A percentile compares a stretch with the other conserved stretches of the same genome.
phyloP scores from a whole-genome alignment of 179 eudicot species.

The Pouteria campechiana region DNA sequence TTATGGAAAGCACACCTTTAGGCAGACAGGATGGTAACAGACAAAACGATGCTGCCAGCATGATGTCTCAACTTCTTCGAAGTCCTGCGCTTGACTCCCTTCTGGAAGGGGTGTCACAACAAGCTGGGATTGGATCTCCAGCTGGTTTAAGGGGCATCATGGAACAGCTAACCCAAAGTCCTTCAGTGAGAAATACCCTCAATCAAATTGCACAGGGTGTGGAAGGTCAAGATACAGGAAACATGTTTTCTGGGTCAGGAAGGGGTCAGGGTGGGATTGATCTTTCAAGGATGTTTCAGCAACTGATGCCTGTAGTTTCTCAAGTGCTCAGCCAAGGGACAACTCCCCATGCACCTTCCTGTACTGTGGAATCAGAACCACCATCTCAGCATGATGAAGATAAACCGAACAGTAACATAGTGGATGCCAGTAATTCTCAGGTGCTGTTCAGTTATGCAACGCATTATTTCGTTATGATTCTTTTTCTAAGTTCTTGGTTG shows the following conservation, averaged over 20 bases:
- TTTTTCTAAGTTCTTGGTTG: too few species aligned
- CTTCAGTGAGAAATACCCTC: slow-evolving; percentile 72
- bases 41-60: slow-evolving; percentile 41
- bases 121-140: slow-evolving; percentile 77
- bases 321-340: slow-evolving; percentile 63
- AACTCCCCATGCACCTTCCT: slow-evolving; percentile 9
- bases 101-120: slow-evolving; percentile 72
- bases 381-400: slow-evolving; percentile 7
- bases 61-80: slow-evolving; percentile 69
- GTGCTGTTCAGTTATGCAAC: slow-evolving; percentile 16
- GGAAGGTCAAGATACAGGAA: slow-evolving; percentile 43
- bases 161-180: slow-evolving; percentile 69
- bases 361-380: slow-evolving; percentile 9
- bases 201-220: slow-evolving; percentile 86
- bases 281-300: slow-evolving; percentile 76
- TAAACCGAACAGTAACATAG: slow-evolving; percentile 10
- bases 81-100: slow-evolving; percentile 69
- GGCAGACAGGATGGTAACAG: slow-evolving; percentile 27
- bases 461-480: background rate
- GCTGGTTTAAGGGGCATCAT: slow-evolving; percentile 74
- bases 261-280: slow-evolving; percentile 51
- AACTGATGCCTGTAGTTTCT: slow-evolving; percentile 89
- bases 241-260: slow-evolving; percentile 43
- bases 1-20: slow-evolving; percentile 7
- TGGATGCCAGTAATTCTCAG: slow-evolving; percentile 28